Percentiles rank a stretch among this genome's conserved stretches.
These are phyloP conservation scores for Mortierella sp. DNA, from an alignment of 371 early-diverging fungal species.

Conservation along the genomic window DNA sequence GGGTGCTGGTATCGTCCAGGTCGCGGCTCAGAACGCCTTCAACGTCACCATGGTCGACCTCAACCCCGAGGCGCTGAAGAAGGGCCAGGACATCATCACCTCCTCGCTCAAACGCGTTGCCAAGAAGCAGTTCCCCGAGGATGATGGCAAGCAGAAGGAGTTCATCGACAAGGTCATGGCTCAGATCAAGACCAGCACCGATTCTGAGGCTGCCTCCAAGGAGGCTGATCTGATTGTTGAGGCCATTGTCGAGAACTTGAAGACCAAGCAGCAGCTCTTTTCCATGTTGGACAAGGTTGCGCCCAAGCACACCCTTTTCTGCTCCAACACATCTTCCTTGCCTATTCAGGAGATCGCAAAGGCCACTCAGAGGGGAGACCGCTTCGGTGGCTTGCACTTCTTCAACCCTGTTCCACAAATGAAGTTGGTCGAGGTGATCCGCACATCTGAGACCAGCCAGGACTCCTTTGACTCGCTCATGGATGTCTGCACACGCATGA, in stretches of 20 bases:
- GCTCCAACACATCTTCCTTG: slow-evolving; percentile 93
- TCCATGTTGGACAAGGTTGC: slow-evolving; percentile 75
- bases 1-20: slow-evolving; percentile 97
- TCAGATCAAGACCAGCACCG: slow-evolving; percentile 73
- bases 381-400: slow-evolving; percentile 93
- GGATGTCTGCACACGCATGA: slow-evolving; percentile 75
- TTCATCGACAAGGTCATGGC: slow-evolving; percentile 75
- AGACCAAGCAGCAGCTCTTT: slow-evolving; percentile 87
- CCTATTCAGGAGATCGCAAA: slow-evolving; percentile 86
- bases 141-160: slow-evolving; percentile 64
- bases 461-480: slow-evolving; percentile 70
- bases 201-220: slow-evolving; percentile 64
- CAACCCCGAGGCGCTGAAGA: slow-evolving; percentile 73
- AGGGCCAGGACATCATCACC: slow-evolving; percentile 83
- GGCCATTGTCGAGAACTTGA: slow-evolving; percentile 95
- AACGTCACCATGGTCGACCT: slow-evolving; percentile 92
- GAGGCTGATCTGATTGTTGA: slow-evolving; percentile 86
- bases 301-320: slow-evolving; percentile 80
- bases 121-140: slow-evolving; percentile 87
- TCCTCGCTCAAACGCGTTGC: slow-evolving; percentile 87
- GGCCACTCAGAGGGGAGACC: slow-evolving; percentile 65
- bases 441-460: slow-evolving; percentile 72
- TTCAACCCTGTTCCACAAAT: slow-evolving; percentile 98
- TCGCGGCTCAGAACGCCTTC: slow-evolving; percentile 85
- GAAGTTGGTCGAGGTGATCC: slow-evolving; percentile 96